Conservation (phyloP, 495 filamentous ascomycete species). For the Aspergillus bertholletiae region DNA sequence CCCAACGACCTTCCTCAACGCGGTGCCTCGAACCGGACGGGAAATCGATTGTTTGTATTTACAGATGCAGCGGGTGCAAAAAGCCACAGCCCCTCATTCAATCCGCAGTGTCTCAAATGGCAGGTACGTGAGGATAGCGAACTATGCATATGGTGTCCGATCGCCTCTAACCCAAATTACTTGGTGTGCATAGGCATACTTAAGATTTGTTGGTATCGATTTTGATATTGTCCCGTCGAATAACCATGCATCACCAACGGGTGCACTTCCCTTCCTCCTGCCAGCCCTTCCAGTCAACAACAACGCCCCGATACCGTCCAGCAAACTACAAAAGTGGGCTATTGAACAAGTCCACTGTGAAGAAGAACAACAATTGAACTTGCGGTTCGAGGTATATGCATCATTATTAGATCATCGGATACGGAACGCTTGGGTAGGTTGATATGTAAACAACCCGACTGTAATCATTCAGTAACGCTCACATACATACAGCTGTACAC, state of each 20-base stretch:
- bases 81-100: constrained; percentile 71
- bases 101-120: constrained; percentile 94
- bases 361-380: constrained; percentile 50
- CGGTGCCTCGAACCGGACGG: constrained; percentile 41
- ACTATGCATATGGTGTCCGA: neutral
- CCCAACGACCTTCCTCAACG: constrained; percentile 72
- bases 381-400: constrained; percentile 73
- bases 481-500: constrained; percentile 58
- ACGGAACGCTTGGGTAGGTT: constrained; percentile 79
- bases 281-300: constrained; percentile 38
- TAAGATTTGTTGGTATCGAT: constrained; percentile 71
- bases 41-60: constrained; percentile 75
- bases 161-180: neutral
- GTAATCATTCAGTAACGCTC: constrained; percentile 2
- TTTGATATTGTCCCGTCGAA: constrained; percentile 70
- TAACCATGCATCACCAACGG: constrained; percentile 90
- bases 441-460: neutral
- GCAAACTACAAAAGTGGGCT: constrained; percentile 68
- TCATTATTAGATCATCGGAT: constrained; percentile 76
- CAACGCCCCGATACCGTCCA: constrained; percentile 54
- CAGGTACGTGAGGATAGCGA: constrained; percentile 60
- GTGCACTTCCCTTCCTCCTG: constrained; percentile 82
- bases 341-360: constrained; percentile 45
- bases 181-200: constrained; percentile 61
- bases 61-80: constrained; percentile 60